Evolutionary conservation across 495 filamentous ascomycete genomes (phyloP).

Genomic region (Rostrohypoxylon terebratum): DNA sequence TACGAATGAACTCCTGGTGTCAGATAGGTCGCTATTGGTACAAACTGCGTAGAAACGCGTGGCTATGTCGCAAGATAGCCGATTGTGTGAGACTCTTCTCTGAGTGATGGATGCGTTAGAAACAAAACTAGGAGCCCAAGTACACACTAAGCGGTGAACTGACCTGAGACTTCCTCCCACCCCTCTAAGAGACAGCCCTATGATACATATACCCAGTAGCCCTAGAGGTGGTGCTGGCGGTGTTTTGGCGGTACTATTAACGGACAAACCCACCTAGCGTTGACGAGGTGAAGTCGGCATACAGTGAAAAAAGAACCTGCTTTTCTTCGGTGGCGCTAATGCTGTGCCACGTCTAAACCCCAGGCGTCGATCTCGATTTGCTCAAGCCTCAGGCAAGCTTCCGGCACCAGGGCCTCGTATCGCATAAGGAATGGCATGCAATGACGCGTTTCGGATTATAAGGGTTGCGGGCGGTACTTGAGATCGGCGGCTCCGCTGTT

Average conservation of each 20-base stretch:
- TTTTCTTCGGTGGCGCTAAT: conserved; percentile 38
- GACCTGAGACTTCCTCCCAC: neutral
- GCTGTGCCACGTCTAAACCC: conserved; percentile 41
- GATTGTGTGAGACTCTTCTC: conserved; percentile 11
- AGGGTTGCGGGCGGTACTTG: conserved; percentile 22
- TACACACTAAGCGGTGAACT: conserved; percentile 4
- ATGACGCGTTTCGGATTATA: conserved; percentile 46
- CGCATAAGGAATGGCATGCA: conserved; percentile 39
- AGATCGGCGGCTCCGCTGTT: conserved; percentile 37
- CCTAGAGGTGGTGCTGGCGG: neutral
- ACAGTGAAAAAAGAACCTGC: conserved; percentile 34
- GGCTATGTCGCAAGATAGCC: conserved; percentile 9
- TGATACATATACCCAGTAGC: conserved; percentile 16
- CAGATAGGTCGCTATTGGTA: conserved; percentile 7
- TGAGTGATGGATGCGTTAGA: conserved; percentile 13
- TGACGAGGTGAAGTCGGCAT: conserved; percentile 38
- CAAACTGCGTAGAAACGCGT: neutral
- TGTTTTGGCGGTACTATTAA: conserved; percentile 12
- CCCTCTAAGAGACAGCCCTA: neutral
- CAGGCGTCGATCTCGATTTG: conserved; percentile 44
- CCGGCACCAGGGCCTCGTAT: conserved; percentile 38
- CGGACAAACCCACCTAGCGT: conserved; percentile 6
- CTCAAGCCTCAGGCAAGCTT: conserved; percentile 31
- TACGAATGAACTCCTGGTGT: neutral
- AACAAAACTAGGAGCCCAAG: neutral